Evolutionary conservation across 352 stramenopile genomes (phyloP).

Genomic region (Globisporangium cylindrosporum): DNA sequence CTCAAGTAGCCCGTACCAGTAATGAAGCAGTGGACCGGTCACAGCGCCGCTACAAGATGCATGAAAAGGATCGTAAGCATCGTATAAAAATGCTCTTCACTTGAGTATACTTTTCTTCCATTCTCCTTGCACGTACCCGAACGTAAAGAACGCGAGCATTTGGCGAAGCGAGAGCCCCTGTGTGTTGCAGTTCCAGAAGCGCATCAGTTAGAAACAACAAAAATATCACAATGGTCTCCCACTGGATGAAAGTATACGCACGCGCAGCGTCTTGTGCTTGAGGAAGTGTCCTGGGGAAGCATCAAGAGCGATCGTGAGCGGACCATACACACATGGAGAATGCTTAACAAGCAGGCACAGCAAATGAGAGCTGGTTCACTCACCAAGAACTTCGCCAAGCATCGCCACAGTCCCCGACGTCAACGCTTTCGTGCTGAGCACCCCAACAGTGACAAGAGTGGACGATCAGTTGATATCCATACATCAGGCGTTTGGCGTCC

Average conservation of each 20-base stretch:
- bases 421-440: constrained; percentile 55
- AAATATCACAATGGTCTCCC: background rate
- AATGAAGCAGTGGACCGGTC: constrained; percentile 61
- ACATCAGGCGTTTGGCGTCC: background rate
- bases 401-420: constrained; percentile 62
- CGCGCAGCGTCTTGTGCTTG: constrained; percentile 65
- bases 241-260: constrained; percentile 13
- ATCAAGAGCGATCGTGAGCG: background rate
- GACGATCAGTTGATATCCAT: background rate
- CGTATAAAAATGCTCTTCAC: background rate
- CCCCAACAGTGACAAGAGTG: background rate
- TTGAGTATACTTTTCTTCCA: background rate
- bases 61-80: background rate
- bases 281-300: constrained; percentile 46
- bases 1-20: constrained; percentile 71
- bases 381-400: constrained; percentile 67
- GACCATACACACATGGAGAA: background rate
- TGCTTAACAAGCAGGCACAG: too few relatives aligned
- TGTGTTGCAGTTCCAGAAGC: background rate
- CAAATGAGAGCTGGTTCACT: background rate
- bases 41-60: constrained; percentile 35
- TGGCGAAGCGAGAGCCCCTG: constrained; percentile 63
- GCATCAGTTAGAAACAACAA: background rate
- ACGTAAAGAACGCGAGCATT: constrained; percentile 68
- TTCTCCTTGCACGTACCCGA: constrained; percentile 35